Percentiles rank a stretch among this genome's conserved stretches.
These are phyloP conservation scores for Lachancea waltii DNA, from an alignment of 805 yeast species.

Conservation along the genomic window DNA sequence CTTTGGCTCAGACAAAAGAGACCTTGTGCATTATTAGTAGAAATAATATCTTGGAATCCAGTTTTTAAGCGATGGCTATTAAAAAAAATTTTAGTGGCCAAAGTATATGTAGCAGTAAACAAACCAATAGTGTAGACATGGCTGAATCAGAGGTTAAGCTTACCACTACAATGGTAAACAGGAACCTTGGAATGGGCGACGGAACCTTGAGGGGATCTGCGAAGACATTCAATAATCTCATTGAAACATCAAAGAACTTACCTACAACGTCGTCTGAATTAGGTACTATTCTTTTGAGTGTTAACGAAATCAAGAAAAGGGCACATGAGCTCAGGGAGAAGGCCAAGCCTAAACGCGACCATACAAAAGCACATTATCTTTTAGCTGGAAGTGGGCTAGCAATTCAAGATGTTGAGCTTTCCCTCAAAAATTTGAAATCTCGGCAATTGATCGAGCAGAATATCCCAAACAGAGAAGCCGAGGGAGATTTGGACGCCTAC, in stretches of 20 bases:
- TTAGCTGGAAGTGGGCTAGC: slow-evolving; percentile 85
- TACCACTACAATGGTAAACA: no score
- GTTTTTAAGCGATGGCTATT: no score
- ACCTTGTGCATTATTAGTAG: no score
- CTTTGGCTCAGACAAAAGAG: no score
- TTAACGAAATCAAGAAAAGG: slow-evolving; percentile 68
- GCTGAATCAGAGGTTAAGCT: no score
- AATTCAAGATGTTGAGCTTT: slow-evolving; percentile 72
- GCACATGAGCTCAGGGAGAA: slow-evolving; percentile 51
- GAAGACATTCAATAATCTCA: slow-evolving; percentile 52
- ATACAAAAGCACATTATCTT: slow-evolving; percentile 77
- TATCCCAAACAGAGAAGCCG: slow-evolving; percentile 15
- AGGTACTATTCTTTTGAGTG: slow-evolving; percentile 75
- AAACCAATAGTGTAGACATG: no score
- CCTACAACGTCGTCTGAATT: slow-evolving; percentile 61
- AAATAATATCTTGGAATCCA: no score
- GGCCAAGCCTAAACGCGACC: slow-evolving; percentile 34
- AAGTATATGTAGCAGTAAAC: no score
- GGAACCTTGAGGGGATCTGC: slow-evolving; percentile 7
- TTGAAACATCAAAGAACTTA: slow-evolving; percentile 70
- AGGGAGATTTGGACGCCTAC: slow-evolving; percentile 52
- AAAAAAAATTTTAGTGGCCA: no score
- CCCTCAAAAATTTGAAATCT: slow-evolving; percentile 40
- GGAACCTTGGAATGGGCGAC: no score
- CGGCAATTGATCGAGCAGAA: slow-evolving; percentile 32